Base-by-base conservation (phyloP, 495 filamentous ascomycete genomes). In the Podospora tetraspora region DNA sequence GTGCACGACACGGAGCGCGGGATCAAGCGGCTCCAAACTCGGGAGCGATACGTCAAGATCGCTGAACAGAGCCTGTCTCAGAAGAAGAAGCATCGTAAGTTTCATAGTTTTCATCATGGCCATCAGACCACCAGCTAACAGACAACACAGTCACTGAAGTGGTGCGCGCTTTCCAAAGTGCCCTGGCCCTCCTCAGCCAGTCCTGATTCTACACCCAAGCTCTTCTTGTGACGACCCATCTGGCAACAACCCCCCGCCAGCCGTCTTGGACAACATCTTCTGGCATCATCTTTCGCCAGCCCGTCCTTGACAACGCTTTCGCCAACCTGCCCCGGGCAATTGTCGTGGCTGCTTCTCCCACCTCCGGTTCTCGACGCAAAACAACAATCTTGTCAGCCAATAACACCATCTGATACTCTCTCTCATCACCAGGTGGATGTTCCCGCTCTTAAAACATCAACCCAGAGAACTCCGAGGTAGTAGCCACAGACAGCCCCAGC, bases 141-240 rank as follows among this genome's bases (percentile, higher is more conserved):
- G 12, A 5, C 22, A 3, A 29, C 8, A 69, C 43, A 92, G 91
- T 93, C 73, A 81, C 82, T 58, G 85, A 91, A 71, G 92, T 95
- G 57, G 90, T 95, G 11, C 85, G 87, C 71, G 92, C 92, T 30
- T 95, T 95, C 73, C 86, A 94, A 74, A 92, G 84, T 75, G 92
- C 92, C 61, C 79, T 94, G 25, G 86, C 88, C 8, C 83, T 94
- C 25, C 79, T 94, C 32, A 80, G 80, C 69, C 77, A 78, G 34
- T 68, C 74, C 19, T 77, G 71, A 59, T 60, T n/a, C 32, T 16
- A 4, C 34, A 43, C 34, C 16, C 43, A 52, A 52, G 43, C 34
- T 43, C 34, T 43, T 43, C 34, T 43, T 52, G 19, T n/a, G 43
- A 52, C 43, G 43, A 34, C 43, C n/a, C 19, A n/a, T 8, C 29